These are phyloP conservation scores for Calonectria honghensis DNA, from an alignment of 2,329 filamentous ascomycete species.

Conservation along the genomic window DNA sequence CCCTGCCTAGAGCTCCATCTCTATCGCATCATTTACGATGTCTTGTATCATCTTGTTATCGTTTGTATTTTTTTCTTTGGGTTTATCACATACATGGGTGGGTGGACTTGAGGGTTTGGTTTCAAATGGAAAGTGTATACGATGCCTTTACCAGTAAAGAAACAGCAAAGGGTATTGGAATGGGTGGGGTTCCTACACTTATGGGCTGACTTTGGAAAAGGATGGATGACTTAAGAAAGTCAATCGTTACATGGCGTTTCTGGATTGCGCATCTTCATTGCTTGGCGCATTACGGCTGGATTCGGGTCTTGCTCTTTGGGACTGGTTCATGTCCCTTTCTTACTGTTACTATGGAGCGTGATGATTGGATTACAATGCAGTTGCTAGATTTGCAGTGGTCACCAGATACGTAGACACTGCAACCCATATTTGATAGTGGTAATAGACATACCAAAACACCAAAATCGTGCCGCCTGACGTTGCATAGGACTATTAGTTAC, in stretches of 20 bases:
- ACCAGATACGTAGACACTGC: conserved; percentile 44
- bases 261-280: conserved; percentile 43
- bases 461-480: background rate
- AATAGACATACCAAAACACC: conserved; percentile 48
- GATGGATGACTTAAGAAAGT: conserved; percentile 35
- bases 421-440: conserved; percentile 54
- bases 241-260: conserved; percentile 38
- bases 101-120: conserved; percentile 26
- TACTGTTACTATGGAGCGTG: conserved; percentile 47
- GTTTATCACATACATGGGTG: conserved; percentile 46
- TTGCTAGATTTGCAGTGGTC: conserved; percentile 51
- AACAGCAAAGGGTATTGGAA: conserved; percentile 15
- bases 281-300: conserved; percentile 46
- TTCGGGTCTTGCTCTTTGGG: conserved; percentile 40
- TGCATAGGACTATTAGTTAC: no score
- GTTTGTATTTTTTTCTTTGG: conserved; percentile 43
- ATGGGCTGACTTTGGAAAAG: conserved; percentile 34
- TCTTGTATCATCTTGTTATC: conserved; percentile 49
- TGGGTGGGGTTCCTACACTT: conserved; percentile 34
- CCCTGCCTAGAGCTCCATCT: no score
- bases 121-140: conserved; percentile 28
- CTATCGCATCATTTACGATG: background rate
- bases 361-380: conserved; percentile 50
- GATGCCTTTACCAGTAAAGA: conserved; percentile 27
- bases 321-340: conserved; percentile 43